These are phyloP conservation scores for Plenodomus biglobosus DNA, from an alignment of 2,329 filamentous ascomycete species.

Conservation along the genomic window DNA sequence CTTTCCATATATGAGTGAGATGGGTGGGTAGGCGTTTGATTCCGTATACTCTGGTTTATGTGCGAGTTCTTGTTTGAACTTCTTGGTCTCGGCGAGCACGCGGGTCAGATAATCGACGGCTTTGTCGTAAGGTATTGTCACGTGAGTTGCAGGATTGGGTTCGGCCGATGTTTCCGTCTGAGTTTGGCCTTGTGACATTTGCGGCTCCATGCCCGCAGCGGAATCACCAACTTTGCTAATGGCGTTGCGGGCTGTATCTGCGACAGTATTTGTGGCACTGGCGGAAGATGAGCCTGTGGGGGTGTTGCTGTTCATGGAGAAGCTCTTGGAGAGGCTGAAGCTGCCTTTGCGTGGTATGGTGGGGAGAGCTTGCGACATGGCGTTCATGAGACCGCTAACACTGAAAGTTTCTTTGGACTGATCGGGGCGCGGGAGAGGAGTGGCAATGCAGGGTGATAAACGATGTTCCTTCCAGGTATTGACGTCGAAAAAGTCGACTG, in stretches of 20 bases:
- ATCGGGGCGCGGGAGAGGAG: conserved; percentile 61
- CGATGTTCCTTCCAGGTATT: conserved; percentile 78
- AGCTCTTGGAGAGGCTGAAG: conserved; percentile 43
- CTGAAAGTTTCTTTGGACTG: conserved; percentile 42
- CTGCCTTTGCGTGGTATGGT: conserved; percentile 41
- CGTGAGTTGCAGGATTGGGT: conserved; percentile 40
- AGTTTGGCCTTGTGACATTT: conserved; percentile 47
- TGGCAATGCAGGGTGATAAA: conserved; percentile 75
- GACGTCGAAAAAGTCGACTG: conserved; percentile 79
- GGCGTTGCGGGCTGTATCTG: conserved; percentile 29
- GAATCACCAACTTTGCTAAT: conserved; percentile 32
- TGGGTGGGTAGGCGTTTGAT: conserved; percentile 77
- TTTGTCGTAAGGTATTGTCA: conserved; percentile 57
- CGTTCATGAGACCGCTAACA: conserved; percentile 49
- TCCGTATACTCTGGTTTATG: conserved; percentile 61
- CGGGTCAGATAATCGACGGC: conserved; percentile 71
- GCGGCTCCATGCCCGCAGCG: conserved; percentile 48
- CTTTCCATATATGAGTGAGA: conserved; percentile 83
- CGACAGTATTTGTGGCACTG: conserved; percentile 13
- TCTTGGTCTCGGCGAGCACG: conserved; percentile 68
- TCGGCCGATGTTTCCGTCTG: conserved; percentile 24
- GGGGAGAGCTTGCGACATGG: conserved; percentile 52
- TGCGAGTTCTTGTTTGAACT: conserved; percentile 74
- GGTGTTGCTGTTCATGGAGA: not conserved
- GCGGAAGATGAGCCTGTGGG: conserved; percentile 1